Base-by-base conservation (phyloP, 2,329 filamentous ascomycete genomes). In the Ustulina deusta region DNA sequence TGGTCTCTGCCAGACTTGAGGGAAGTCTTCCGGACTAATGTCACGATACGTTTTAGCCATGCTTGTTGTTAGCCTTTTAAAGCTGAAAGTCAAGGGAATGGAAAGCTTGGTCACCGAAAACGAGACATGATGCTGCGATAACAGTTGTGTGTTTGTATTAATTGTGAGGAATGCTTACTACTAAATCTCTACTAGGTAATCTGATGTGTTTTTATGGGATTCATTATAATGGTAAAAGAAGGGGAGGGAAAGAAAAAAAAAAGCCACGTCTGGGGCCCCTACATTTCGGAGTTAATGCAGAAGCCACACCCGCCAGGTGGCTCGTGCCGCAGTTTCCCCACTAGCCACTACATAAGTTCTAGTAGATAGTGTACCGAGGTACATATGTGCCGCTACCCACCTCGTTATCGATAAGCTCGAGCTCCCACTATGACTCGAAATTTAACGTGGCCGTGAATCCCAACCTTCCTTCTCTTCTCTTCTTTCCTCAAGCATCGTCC, bases 1-100 rank as follows among this genome's bases (percentile, higher is more conserved):
- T 6, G 94, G 94, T 75, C 88, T 91, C 74, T 91, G 87, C 85
- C 94, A 93, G 69, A 95, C 85, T 75, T 94, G 92, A n/a, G 94
- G 93, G 29, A 97, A 87, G 76, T 95, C 92, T 65, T 80, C 79
- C 64, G 80, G 74, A 61, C 80, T 76, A 36, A 79, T 71, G 27
- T 61, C 55, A 51, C 55, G 32, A 32, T 73, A 75, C 78, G 79
- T 80, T 58, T 55, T 66, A n/a, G 62, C 29, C 69, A 71, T 71
- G 58, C 49, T 57, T 48, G 46, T 52, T 44, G 52, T 32, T 54
- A 17, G 56, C n/a, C 20, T 56, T 56, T 25, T 22, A 22, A 40
- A 49, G 17, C 44, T 7, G 25, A 15, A 22, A 15, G 17, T 51
- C 42, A 13, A 46, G 51, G 29, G 15, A 54, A 32, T 25, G 15